phyloP scores from a whole-genome alignment of 2,329 filamentous ascomycete genomes.

The Lecanicillium sp. region DNA sequence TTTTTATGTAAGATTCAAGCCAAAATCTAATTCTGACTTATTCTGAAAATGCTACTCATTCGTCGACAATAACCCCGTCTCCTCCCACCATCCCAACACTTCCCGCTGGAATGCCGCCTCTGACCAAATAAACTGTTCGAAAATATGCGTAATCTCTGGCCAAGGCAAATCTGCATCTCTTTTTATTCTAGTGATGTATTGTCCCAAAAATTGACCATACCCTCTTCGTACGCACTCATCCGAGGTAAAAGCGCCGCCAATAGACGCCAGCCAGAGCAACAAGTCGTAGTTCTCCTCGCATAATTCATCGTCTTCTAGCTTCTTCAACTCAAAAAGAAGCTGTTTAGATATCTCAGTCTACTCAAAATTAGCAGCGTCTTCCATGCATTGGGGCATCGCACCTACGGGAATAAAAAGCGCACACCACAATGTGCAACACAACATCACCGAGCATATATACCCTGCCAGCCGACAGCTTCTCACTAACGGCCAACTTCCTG shows the following conservation, averaged over 20 bases:
- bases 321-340: slow-evolving; percentile 28
- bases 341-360: slow-evolving; percentile 27
- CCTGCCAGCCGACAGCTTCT: slow-evolving; percentile 34
- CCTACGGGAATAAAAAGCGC: slow-evolving; percentile 33
- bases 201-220: slow-evolving; percentile 23
- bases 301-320: slow-evolving; percentile 21
- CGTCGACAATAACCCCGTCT: too few species aligned
- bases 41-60: too few species aligned
- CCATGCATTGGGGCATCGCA: slow-evolving; percentile 12
- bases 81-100: slow-evolving; percentile 28
- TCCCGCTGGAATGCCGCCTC: slow-evolving; percentile 28
- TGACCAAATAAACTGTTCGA: slow-evolving; percentile 35
- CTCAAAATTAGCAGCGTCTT: not conserved
- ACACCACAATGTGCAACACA: slow-evolving; percentile 36
- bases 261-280: slow-evolving; percentile 31
- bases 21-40: too few species aligned
- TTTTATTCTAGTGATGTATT: slow-evolving; percentile 16
- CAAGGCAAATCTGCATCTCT: slow-evolving; percentile 18
- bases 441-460: slow-evolving; percentile 35
- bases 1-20: too few species aligned
- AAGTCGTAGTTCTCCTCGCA: slow-evolving; percentile 29
- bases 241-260: slow-evolving; percentile 33
- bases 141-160: slow-evolving; percentile 23
- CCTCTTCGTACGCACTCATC: slow-evolving; percentile 21
- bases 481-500: slow-evolving; percentile 18